Base-by-base conservation (phyloP, 805 yeast genomes). In the Saccharomycopsis synnaedendra region DNA sequence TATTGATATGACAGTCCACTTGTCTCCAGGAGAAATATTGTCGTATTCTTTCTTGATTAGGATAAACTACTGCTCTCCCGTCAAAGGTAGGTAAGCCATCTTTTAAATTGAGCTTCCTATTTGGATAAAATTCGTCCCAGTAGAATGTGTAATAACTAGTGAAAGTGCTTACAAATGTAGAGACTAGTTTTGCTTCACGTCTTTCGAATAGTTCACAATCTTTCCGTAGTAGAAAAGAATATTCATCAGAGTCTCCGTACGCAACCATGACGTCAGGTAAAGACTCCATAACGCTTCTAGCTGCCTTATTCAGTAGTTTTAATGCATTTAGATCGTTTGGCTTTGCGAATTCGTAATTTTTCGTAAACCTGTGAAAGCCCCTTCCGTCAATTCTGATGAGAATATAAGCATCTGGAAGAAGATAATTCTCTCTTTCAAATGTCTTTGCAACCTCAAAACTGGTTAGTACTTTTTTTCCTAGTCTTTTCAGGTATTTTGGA, bases 241-340 rank as follows among this genome's bases (percentile, higher is more conserved):
- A 93, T 65, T 93, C 98, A 63, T 93, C 98, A 37, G 95, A 82
- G 58, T 93, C 97, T 0, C 98, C 98, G 60, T 83, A 93, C 0
- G 96, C 95, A 61, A 89, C 54, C 6, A 80, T 58, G 0, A 86
- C 72, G 53, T 93, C 97, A 5, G 83, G 76, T 39, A 86, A 75
- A 37, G 74, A 70, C 33, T 71, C 63, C 68, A 85, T 73, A 7
- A 88, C 72, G 43, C 75, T 72, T 51, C 61, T 56, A 0, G 97
- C 97, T 3, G 95, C 79, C 3, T 71, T 67, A 64, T 88, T 93
- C 88, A 93, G 88, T 51, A 88, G 74, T 1, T 68, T 64, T 33
- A 93, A 63, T 0, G 97, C 97, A 29, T 78, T 60, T 31, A 63
- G 52, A 64, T 93, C 98, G 59, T 93, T 93, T 3, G 98, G 98